Conservation (phyloP, 2,329 filamentous ascomycete genomes). For the Microcyclospora tardicrescens region DNA sequence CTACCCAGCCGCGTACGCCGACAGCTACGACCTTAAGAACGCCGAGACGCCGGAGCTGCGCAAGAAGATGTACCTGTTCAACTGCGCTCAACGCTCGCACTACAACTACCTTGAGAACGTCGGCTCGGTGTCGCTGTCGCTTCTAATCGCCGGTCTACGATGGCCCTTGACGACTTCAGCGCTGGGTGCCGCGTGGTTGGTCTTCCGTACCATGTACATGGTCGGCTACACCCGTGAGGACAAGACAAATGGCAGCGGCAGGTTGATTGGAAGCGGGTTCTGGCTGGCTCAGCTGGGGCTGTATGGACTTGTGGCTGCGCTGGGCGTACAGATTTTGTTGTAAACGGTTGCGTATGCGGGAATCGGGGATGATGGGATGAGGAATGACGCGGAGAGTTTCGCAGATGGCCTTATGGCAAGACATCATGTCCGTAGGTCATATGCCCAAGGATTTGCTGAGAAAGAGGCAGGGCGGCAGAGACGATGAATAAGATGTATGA, state of each 20-base stretch:
- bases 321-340: constrained; percentile 16
- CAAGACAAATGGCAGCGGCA: constrained; percentile 31
- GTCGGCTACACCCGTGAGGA: constrained; percentile 31
- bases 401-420: too few relatives aligned
- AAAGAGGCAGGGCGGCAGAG: too few relatives aligned
- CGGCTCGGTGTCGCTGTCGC: constrained; percentile 35
- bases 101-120: constrained; percentile 49
- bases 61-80: constrained; percentile 33
- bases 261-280: constrained; percentile 26
- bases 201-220: constrained; percentile 36
- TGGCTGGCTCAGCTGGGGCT: constrained; percentile 19
- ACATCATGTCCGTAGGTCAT: too few relatives aligned
- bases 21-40: constrained; percentile 37
- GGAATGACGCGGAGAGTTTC: too few relatives aligned
- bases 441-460: too few relatives aligned
- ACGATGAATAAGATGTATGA: too few relatives aligned
- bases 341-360: too few relatives aligned
- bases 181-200: constrained; percentile 38
- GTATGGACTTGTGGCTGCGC: constrained; percentile 18
- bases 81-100: constrained; percentile 40
- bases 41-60: constrained; percentile 29
- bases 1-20: constrained; percentile 48
- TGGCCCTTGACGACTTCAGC: constrained; percentile 37
- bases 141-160: constrained; percentile 42
- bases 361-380: too few relatives aligned